Evolutionary conservation across 169 alveolate species (phyloP).

Genomic region (Plasmodium cynomolgi): DNA sequence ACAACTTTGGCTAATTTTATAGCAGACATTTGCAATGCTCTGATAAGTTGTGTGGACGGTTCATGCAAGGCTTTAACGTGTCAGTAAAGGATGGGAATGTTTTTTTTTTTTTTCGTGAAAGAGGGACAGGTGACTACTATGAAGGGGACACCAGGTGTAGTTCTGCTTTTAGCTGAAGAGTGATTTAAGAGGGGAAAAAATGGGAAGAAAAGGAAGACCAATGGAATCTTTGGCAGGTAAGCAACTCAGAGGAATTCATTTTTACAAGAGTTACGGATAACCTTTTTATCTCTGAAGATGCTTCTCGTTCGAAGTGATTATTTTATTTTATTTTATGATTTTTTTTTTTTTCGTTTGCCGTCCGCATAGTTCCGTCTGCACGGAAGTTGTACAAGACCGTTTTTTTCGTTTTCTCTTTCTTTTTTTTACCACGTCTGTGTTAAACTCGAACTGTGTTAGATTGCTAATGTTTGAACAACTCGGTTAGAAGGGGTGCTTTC

Average conservation of each 20-base stretch:
- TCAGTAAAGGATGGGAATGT: background rate
- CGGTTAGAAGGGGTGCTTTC: background rate
- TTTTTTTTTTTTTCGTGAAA: background rate
- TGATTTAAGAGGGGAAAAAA: background rate
- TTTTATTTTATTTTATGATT: too few species aligned
- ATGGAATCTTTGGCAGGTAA: background rate
- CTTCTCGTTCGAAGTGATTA: background rate
- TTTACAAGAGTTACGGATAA: background rate
- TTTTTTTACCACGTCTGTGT: background rate
- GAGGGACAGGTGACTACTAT: background rate
- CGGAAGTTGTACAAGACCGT: background rate
- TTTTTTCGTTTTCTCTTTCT: background rate
- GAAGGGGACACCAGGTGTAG: background rate
- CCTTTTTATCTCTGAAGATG: background rate
- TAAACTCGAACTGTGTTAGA: background rate
- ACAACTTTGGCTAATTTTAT: constrained; percentile 59
- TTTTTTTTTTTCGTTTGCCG: background rate
- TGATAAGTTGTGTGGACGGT: constrained; percentile 71
- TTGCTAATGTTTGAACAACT: background rate
- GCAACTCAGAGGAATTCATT: background rate
- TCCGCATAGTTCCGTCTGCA: background rate
- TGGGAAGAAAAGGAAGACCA: background rate
- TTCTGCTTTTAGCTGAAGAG: background rate
- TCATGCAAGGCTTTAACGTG: constrained; percentile 63
- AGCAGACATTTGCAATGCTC: constrained; percentile 58